Base-by-base conservation (phyloP, 768 basidiomycete genomes). In the Amanita phalloides region DNA sequence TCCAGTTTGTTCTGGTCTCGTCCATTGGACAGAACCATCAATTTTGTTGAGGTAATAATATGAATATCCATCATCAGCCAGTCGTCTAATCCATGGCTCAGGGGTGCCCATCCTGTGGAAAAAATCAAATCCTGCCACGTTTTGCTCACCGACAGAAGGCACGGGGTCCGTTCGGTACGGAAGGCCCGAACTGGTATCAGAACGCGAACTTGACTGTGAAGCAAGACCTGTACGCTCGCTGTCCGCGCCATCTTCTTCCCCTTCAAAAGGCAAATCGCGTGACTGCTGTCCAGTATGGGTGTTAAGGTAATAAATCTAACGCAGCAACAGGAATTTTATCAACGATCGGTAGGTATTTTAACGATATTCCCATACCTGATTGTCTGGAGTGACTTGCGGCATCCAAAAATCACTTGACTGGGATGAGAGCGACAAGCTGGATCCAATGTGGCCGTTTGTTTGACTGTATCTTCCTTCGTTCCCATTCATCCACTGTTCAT, bases 221-320 rank as follows among this genome's bases (percentile, higher is more conserved):
- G 79, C 71, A 46, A 83, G 66, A 9, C 76, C 78, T 45, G 77
- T 78, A 37, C 85, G 69, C 53, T 85, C 84, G 32, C 71, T 75
- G 53, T 84, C 82, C 1, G 81, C 77, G 33, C 71, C 66, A 43
- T 85, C 83, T 43, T 78, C 76, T 45, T 86, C 84, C 9, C 74
- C 68, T 61, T 89, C 87, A 44, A 72, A 71, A 21, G 93, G 93
- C n/a, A 95, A 68, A 58, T 96, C 90, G 58, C 83, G 78, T 25
- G 91, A 83, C 38, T 80, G 81, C 64, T 90, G 78, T 30, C 88
- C 88, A 4, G 88, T 90, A 57, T 86, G 78, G 1, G 90, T 90
- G 61, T 98, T 99, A 56, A 90, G 78, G 68, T 97, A 99, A 72
- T 84, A 94, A 63, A 99, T 92, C 93, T 96, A 21, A 13, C n/a